Percentiles rank a stretch among this genome's conserved stretches.
These are phyloP conservation scores for Avena insularis DNA, from an alignment of 176 grass and related monocot species.

Conservation along the genomic window DNA sequence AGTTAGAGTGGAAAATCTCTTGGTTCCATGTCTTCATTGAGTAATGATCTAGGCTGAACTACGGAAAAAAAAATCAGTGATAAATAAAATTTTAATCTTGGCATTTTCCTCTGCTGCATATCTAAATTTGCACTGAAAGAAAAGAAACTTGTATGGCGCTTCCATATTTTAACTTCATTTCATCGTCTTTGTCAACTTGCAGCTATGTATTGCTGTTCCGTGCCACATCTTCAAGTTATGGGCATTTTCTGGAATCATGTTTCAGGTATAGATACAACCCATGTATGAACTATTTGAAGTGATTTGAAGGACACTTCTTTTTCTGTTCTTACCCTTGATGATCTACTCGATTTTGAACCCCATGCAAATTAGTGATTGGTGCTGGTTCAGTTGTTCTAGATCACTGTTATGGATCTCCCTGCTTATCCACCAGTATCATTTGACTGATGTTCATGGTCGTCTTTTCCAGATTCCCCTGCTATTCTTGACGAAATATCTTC, in stretches of 20 bases:
- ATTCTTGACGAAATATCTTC: constrained; percentile 83
- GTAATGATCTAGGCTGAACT: constrained; percentile 24
- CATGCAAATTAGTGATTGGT: not conserved
- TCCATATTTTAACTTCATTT: constrained; percentile 5
- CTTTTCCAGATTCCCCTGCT: constrained; percentile 79
- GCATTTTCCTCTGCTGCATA: not conserved
- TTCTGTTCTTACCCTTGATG: not conserved
- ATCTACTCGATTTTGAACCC: no score
- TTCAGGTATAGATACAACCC: constrained; percentile 60
- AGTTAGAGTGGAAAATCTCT: not conserved
- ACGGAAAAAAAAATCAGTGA: not conserved
- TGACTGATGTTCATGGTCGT: constrained; percentile 39
- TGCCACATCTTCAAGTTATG: constrained; percentile 98
- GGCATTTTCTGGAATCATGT: constrained; percentile 94
- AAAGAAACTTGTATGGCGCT: not conserved
- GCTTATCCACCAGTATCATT: not conserved
- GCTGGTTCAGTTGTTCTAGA: constrained; percentile 6
- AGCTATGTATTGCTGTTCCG: constrained; percentile 87
- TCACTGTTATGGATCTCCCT: not conserved
- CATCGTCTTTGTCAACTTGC: constrained; percentile 41
- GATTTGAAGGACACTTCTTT: not conserved
- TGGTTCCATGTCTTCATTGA: constrained; percentile 25
- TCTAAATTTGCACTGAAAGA: not conserved
- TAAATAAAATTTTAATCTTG: not conserved
- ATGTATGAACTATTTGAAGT: constrained; percentile 10